Conservation (phyloP, 345 rosid species). For the Sonneratia alba region DNA sequence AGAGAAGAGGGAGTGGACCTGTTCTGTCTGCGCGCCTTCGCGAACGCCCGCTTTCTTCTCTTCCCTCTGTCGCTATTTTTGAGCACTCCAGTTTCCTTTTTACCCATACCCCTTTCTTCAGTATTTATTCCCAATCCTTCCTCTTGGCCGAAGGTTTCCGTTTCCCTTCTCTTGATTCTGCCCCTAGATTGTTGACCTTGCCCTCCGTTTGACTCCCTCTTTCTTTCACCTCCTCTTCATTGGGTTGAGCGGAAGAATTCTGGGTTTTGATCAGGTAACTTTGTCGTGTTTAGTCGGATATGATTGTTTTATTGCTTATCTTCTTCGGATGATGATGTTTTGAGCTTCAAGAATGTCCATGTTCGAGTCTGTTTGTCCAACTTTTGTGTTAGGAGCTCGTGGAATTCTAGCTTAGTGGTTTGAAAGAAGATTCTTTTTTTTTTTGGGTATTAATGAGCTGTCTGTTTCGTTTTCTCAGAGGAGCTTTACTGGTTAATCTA, state of each 20-base stretch:
- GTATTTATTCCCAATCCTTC: background rate
- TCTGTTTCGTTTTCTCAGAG: background rate
- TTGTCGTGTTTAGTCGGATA: background rate
- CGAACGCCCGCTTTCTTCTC: slow-evolving; percentile 3
- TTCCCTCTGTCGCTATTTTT: background rate
- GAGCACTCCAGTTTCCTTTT: background rate
- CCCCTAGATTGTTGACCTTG: background rate
- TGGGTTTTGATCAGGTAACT: background rate
- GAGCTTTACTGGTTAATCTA: background rate
- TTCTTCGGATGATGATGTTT: background rate
- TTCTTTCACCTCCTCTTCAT: background rate
- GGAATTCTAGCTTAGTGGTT: background rate
- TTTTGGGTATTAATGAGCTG: background rate
- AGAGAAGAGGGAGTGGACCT: background rate
- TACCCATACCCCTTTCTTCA: background rate
- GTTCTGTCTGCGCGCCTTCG: background rate
- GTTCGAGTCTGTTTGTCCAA: background rate
- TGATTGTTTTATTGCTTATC: background rate
- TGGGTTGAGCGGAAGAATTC: background rate
- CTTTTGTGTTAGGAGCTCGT: background rate
- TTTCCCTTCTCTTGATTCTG: background rate
- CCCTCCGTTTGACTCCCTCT: background rate
- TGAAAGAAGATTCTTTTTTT: background rate
- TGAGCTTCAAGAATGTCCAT: background rate
- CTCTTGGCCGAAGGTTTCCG: background rate